Percentiles rank a stretch among this genome's conserved stretches.
These are phyloP conservation scores for Forsythia viridissima DNA, from an alignment of 257 asterid species.

Conservation along the genomic window DNA sequence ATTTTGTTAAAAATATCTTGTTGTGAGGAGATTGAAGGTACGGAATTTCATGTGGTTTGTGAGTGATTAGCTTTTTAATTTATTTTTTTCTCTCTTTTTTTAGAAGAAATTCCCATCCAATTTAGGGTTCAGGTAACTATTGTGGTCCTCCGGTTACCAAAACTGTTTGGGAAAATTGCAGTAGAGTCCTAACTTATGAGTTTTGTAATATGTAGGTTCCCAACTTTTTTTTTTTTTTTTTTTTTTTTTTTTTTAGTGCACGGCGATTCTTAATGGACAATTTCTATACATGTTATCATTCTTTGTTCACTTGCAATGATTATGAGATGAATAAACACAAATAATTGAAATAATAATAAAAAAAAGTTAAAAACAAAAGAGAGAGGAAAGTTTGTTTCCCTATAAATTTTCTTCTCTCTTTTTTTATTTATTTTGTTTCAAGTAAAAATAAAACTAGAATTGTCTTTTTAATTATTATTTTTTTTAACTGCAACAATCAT, in stretches of 20 bases:
- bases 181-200: background rate
- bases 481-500: background rate
- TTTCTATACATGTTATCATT: background rate
- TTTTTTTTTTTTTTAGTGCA: too few relatives aligned
- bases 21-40: background rate
- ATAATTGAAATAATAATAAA: too few relatives aligned
- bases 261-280: background rate
- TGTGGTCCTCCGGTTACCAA: background rate
- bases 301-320: background rate
- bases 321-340: too few relatives aligned
- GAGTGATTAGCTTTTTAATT: background rate
- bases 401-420: too few relatives aligned
- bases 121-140: too few relatives aligned
- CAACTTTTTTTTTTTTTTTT: too few relatives aligned
- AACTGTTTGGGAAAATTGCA: background rate
- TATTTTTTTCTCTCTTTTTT: too few relatives aligned
- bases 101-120: background rate
- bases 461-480: too few relatives aligned
- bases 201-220: background rate
- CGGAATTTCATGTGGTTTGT: background rate
- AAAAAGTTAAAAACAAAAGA: too few relatives aligned
- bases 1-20: background rate
- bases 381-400: too few relatives aligned
- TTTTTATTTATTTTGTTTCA: too few relatives aligned
- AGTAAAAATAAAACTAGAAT: too few relatives aligned